Percentiles rank a stretch among this genome's conserved stretches.
phyloP scores from a whole-genome alignment of 2,329 filamentous ascomycete species.

The Knufia fluminis region DNA sequence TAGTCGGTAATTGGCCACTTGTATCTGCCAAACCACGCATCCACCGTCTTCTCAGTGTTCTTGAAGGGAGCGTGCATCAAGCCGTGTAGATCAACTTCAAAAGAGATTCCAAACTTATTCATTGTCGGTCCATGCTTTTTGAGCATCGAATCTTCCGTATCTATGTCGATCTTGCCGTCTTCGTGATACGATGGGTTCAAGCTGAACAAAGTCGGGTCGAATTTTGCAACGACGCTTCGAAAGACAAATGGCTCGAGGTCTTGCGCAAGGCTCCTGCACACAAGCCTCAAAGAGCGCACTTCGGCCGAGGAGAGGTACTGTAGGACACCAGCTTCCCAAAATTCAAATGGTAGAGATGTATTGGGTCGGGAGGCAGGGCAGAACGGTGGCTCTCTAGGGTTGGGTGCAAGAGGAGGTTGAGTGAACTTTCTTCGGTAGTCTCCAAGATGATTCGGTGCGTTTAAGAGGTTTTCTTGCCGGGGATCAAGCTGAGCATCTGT shows the following conservation, averaged over 20 bases:
- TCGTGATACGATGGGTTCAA: constrained; percentile 12
- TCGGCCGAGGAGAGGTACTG: constrained; percentile 48
- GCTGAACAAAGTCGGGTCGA: constrained; percentile 51
- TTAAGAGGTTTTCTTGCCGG: neutral
- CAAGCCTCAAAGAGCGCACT: constrained; percentile 52
- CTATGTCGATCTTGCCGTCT: constrained; percentile 23
- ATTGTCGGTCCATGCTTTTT: constrained; percentile 55
- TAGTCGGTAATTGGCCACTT: constrained; percentile 55
- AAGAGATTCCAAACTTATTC: constrained; percentile 55
- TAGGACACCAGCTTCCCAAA: constrained; percentile 47
- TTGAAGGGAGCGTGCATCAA: constrained; percentile 47
- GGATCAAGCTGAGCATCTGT: neutral
- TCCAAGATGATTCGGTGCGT: neutral
- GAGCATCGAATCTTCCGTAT: constrained; percentile 47
- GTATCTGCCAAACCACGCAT: constrained; percentile 56
- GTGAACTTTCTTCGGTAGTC: constrained; percentile 2
- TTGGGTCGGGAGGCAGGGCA: neutral
- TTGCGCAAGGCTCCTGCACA: constrained; percentile 50
- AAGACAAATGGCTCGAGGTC: constrained; percentile 52
- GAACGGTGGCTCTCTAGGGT: neutral
- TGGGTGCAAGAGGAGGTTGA: neutral
- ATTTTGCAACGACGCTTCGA: constrained; percentile 55
- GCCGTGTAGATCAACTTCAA: constrained; percentile 49
- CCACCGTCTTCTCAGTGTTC: constrained; percentile 43
- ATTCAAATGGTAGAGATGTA: constrained; percentile 47